phyloP scores from a whole-genome alignment of 1,139 yeast species.

The Diutina rugosa region DNA sequence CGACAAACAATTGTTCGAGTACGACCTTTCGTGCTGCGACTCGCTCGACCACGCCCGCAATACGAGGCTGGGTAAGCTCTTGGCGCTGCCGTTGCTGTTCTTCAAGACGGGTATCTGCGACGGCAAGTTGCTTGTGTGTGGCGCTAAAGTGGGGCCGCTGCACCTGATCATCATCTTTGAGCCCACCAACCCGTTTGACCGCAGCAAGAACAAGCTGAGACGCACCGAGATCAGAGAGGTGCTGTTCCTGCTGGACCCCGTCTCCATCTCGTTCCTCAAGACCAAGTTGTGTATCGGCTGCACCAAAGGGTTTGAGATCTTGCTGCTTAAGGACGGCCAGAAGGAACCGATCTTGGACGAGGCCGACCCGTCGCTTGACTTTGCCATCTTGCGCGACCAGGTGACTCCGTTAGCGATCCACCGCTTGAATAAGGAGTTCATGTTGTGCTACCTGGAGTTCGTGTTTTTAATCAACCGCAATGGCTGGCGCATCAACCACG shows the following conservation, averaged over 20 bases:
- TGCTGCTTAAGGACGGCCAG: conserved; percentile 65
- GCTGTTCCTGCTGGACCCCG: conserved; percentile 75
- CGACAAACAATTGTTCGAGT: conserved; percentile 73
- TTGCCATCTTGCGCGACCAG: conserved; percentile 73
- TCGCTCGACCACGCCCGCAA: conserved; percentile 59
- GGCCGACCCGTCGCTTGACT: conserved; percentile 92
- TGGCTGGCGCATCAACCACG: conserved; percentile 93
- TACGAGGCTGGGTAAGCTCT: conserved; percentile 63
- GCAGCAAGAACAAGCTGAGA: conserved; percentile 42
- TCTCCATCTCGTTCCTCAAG: conserved; percentile 81
- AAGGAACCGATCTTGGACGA: conserved; percentile 79
- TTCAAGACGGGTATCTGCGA: conserved; percentile 90
- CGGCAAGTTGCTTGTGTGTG: conserved; percentile 79
- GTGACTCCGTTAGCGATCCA: conserved; percentile 88
- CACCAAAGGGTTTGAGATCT: conserved; percentile 90
- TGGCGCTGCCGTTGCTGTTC: conserved; percentile 75
- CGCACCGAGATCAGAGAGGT: conserved; percentile 58
- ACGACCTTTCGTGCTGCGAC: conserved; percentile 60
- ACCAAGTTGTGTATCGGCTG: conserved; percentile 90
- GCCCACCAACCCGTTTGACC: conserved; percentile 49
- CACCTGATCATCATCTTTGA: conserved; percentile 81
- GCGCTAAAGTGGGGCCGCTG: conserved; percentile 66
- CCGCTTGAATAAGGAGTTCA: conserved; percentile 75
- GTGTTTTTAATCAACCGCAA: conserved; percentile 88
- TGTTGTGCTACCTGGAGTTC: conserved; percentile 81